Evolutionary conservation across 495 filamentous ascomycete species (phyloP).

Genomic region (Geopyxis carbonaria): DNA sequence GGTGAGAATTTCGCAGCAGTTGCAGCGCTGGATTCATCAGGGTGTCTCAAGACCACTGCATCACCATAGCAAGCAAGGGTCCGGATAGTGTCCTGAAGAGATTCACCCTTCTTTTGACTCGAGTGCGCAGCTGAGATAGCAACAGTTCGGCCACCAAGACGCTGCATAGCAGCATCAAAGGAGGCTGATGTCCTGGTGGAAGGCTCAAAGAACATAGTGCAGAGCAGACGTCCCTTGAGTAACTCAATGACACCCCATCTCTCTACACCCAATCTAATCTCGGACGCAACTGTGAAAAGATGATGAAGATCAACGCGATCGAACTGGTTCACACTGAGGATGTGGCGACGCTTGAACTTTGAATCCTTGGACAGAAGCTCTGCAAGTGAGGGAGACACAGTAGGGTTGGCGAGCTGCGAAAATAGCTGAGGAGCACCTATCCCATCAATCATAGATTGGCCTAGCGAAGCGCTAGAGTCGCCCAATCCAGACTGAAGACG

Average conservation of each 20-base stretch:
- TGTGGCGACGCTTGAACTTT: slow-evolving; percentile 67
- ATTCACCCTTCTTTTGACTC: slow-evolving; percentile 81
- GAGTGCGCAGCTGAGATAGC: slow-evolving; percentile 62
- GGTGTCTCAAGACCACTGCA: slow-evolving; percentile 85
- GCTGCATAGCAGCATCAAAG: slow-evolving; percentile 96
- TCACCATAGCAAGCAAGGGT: slow-evolving; percentile 89
- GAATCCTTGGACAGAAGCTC: slow-evolving; percentile 57
- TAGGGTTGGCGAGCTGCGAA: slow-evolving; percentile 21
- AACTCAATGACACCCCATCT: slow-evolving; percentile 75
- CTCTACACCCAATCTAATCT: slow-evolving; percentile 87
- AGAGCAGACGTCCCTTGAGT: slow-evolving; percentile 67
- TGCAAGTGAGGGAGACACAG: slow-evolving; percentile 40
- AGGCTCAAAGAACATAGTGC: slow-evolving; percentile 92
- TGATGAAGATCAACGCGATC: slow-evolving; percentile 69
- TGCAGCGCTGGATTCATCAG: slow-evolving; percentile 56
- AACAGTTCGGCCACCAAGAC: slow-evolving; percentile 71
- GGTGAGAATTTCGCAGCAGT: slow-evolving; percentile 69
- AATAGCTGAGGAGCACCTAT: slow-evolving; percentile 23
- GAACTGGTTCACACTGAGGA: slow-evolving; percentile 82
- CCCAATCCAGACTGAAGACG: slow-evolving; percentile 14
- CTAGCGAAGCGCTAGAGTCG: slow-evolving; percentile 9
- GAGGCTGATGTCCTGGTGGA: slow-evolving; percentile 91
- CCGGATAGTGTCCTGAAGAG: slow-evolving; percentile 78
- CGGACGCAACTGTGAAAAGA: slow-evolving; percentile 87
- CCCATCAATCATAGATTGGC: slow-evolving; percentile 26